Evolutionary conservation across 352 stramenopile species (phyloP).

Genomic region (Globisporangium viniferum): DNA sequence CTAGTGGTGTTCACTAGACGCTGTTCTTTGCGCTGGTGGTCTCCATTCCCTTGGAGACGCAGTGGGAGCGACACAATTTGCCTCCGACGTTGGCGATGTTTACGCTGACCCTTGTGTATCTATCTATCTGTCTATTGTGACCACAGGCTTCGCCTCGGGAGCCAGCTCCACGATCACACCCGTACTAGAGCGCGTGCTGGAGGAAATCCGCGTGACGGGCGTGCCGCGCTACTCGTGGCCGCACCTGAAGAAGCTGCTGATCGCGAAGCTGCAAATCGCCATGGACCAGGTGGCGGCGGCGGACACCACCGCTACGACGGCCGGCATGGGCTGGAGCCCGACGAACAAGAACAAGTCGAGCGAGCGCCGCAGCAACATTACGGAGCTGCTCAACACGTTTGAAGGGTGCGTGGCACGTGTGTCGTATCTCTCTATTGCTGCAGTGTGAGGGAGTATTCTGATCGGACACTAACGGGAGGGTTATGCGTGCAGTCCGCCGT

Average conservation of each 20-base stretch:
- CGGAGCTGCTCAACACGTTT: conserved; percentile 59
- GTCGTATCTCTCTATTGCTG: background rate
- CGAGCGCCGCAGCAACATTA: conserved; percentile 52
- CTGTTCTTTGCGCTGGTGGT: background rate
- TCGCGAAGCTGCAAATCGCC: conserved; percentile 46
- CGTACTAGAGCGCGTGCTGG: conserved; percentile 53
- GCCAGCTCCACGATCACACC: conserved; percentile 43
- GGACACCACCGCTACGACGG: conserved; percentile 27
- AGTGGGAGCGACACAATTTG: background rate
- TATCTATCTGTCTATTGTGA: background rate
- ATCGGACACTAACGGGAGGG: background rate
- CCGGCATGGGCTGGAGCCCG: conserved; percentile 38
- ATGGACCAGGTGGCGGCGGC: conserved; percentile 56
- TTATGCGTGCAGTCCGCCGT: conserved; percentile 43
- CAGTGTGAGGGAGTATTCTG: background rate
- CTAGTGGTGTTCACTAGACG: background rate
- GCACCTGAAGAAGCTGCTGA: conserved; percentile 65
- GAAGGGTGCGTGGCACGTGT: conserved; percentile 30
- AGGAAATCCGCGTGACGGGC: conserved; percentile 67
- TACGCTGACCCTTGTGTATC: background rate
- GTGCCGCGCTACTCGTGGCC: conserved; percentile 70
- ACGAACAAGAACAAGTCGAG: conserved; percentile 50
- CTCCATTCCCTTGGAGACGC: background rate
- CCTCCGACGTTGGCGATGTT: background rate
- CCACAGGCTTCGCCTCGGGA: conserved; percentile 50